Percentiles rank a stretch among this genome's conserved stretches.
These are phyloP conservation scores for Blastocladiella emersonii DNA, from an alignment of 371 early-diverging fungal genomes.

Conservation along the genomic window DNA sequence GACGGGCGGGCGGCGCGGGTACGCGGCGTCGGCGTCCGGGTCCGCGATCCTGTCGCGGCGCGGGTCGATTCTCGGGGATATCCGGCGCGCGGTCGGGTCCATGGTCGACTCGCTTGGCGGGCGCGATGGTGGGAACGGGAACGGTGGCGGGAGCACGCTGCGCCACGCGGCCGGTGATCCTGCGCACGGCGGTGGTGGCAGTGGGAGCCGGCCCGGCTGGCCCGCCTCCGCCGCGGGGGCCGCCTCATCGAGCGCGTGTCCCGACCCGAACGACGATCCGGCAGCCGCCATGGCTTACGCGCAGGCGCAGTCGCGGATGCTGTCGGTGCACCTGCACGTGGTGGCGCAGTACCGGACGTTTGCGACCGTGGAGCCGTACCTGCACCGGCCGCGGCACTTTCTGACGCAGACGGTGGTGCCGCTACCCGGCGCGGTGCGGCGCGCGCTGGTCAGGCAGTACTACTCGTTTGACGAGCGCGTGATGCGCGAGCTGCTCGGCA, in stretches of 20 bases:
- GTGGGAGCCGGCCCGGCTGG: too few species aligned
- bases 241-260: not conserved
- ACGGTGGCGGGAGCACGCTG: not conserved
- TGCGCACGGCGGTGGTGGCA: too few species aligned
- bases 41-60: too few species aligned
- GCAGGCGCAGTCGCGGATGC: not conserved
- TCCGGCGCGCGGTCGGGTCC: not conserved
- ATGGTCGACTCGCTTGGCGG: not conserved
- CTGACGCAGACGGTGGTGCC: slow-evolving; percentile 29
- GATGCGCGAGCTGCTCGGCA: slow-evolving; percentile 35
- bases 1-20: not conserved
- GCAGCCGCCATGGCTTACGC: not conserved
- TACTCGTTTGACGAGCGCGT: slow-evolving; percentile 40
- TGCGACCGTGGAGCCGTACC: slow-evolving; percentile 23
- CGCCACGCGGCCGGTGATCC: too few species aligned
- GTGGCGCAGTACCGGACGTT: slow-evolving; percentile 22
- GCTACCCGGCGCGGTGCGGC: slow-evolving; percentile 16
- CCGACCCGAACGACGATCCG: not conserved
- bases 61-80: not conserved
- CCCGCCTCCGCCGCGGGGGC: too few species aligned
- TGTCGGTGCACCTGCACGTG: slow-evolving; percentile 8
- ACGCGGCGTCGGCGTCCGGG: too few species aligned
- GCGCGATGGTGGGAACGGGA: not conserved
- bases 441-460: slow-evolving; percentile 34
- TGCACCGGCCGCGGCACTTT: slow-evolving; percentile 24